Evolutionary conservation across 495 filamentous ascomycete species (phyloP), one percentile per base, ranked within the genome.

Genomic region (Talaromyces liani): DNA sequence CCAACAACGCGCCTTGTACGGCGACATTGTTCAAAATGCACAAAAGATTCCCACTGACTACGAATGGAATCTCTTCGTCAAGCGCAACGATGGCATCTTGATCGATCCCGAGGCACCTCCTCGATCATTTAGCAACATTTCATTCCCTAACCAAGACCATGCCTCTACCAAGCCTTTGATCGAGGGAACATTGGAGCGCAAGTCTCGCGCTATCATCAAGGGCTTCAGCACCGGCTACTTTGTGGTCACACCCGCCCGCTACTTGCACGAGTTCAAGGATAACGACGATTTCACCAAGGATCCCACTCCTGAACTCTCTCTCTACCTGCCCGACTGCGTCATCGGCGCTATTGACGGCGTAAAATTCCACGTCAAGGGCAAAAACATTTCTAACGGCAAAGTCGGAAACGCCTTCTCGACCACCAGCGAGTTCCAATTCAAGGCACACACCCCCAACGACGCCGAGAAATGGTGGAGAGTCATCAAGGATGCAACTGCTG

Each of bases 361-460:
- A 66, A 97, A 96, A 72, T 97, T 98, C 85, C 88, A 84, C 68
- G 80, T 98, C 72, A 96, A 96, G 79, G 95, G 94, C 68, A 98
- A 98, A 76, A 91, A 98, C 70, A 83, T 83, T 5, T 83, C 80
- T 39, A 82, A 82, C 69, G 83, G 85, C 64, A 82, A 82, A 66
- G 75, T 87, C 59, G 82, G 84, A 14, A 83, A 80, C 63, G 82
- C 80, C 27, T 77, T 89, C 69, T 79, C 83, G 66, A 83, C 85
- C 64, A 84, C 71, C 53, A 84, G 87, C 68, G 88, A 91, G 64
- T 75, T 86, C 56, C 73, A 71, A 62, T 90, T 91, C 80, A 87
- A 88, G 74, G 92, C 92, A 0, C 86, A 90, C 71, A 88, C 86
- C 18, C 65, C 90, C 14, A 76, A 75, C 24, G 90, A 94, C 65